A percentile compares a stretch with the other conserved stretches of the same genome.
Conservation (phyloP, 2,329 filamentous ascomycete genomes). For the Plectosphaerella cucumerina region DNA sequence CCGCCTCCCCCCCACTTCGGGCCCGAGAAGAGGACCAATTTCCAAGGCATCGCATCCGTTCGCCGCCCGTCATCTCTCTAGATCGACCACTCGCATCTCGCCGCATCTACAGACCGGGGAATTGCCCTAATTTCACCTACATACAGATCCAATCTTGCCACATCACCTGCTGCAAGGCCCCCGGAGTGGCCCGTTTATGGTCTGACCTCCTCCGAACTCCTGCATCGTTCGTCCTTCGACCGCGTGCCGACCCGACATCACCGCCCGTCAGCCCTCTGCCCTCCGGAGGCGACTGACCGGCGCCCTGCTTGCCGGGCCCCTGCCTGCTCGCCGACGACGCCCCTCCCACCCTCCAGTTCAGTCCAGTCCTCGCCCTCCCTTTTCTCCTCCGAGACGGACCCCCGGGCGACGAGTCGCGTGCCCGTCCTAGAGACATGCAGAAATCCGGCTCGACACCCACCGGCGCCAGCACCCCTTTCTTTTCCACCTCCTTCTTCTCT, state of each 20-base stretch:
- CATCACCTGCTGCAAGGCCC: background rate
- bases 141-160: background rate
- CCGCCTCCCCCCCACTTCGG: no score
- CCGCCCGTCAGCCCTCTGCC: background rate
- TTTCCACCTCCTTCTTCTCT: constrained; percentile 31
- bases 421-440: constrained; percentile 12
- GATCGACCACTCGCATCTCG: background rate
- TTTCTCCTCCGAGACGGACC: background rate
- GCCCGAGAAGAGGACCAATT: no score
- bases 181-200: background rate
- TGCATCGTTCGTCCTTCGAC: background rate
- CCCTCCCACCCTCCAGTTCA: background rate
- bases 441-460: constrained; percentile 11
- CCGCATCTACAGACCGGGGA: background rate
- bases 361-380: background rate
- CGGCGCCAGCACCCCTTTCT: constrained; percentile 25
- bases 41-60: no score
- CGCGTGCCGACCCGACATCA: background rate
- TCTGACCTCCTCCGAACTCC: background rate
- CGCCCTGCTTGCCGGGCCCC: background rate
- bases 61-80: no score
- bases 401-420: background rate
- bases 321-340: background rate
- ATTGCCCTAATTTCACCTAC: constrained; percentile 1
- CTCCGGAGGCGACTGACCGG: background rate